Evolutionary conservation across 129 eudicot genomes (phyloP), one percentile per base, ranked within the genome.

Genomic region (Escallonia herrerae): DNA sequence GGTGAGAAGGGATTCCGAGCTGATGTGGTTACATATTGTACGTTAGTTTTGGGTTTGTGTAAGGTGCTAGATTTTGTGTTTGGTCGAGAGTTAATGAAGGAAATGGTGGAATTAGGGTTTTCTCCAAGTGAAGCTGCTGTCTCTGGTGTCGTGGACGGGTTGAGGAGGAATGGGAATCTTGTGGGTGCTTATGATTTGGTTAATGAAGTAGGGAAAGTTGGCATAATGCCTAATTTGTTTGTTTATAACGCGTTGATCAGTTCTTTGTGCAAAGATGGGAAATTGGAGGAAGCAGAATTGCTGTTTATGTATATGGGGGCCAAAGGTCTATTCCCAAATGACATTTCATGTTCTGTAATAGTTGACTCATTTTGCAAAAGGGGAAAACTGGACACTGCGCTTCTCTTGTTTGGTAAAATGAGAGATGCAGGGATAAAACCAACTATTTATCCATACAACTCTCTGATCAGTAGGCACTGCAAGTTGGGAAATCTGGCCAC

Each of bases 21-120:
- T 1, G 96, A 93, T 74, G 83, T 72, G 43, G 83, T 89, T 40
- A 93, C 95, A 7, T 93, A 81, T 72, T 79, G 99, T 53, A 77
- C 95, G 37, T 72, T 93, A 69, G 65, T 86, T 57, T 64, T 86
- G 64, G 95, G 96, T 11, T 78, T 88, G 63, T 83, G 96, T 73
- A 76, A 64, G 62, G 70, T 76, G 14, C 67, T 62, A 48, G 79
- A 76, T 56, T 82, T 76, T 47, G 71, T 39, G 4, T 57, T 63
- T 0, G 96, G 80, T 12, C 67, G 75, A 42, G 80, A 9, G 45
- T n/a, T 83, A 67, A 64, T 80, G 60, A 63, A 38, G 56, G 96
- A 93, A 73, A 93, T 93, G 99, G 64, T 81, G 64, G 90, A 77
- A 15, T 69, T 65, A 71, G 91, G 86, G 22, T 80, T 83, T 69